phyloP scores from a whole-genome alignment of 2,329 filamentous ascomycete genomes.

The Bipolaris zeicola region DNA sequence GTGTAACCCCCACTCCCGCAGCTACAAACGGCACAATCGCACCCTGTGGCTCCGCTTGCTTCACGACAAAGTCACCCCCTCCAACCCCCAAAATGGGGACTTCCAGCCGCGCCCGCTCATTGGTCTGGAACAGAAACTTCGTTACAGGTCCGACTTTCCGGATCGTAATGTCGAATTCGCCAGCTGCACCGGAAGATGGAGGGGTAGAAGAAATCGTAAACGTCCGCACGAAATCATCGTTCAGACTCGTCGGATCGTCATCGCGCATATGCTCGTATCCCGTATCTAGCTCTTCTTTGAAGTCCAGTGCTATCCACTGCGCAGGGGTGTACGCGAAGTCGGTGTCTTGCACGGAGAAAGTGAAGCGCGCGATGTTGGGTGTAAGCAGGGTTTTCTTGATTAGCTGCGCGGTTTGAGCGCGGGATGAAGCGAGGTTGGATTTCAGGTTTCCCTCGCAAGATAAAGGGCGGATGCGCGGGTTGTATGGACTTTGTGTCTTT shows the following conservation, averaged over 20 bases:
- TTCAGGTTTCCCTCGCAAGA: conserved; percentile 59
- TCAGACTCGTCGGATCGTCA: conserved; percentile 76
- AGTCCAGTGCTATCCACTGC: conserved; percentile 79
- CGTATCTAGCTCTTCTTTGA: conserved; percentile 68
- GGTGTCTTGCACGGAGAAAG: conserved; percentile 55
- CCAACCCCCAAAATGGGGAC: conserved; percentile 75
- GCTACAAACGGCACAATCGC: conserved; percentile 67
- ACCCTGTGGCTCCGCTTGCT: conserved; percentile 29
- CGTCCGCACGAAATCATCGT: conserved; percentile 82
- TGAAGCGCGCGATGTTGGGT: conserved; percentile 70
- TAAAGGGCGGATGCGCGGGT: conserved; percentile 72
- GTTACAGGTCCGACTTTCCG: conserved; percentile 73
- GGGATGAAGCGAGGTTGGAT: conserved; percentile 11
- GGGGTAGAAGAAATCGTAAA: conserved; percentile 74
- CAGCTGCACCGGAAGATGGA: too few species aligned
- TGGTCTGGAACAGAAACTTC: conserved; percentile 64
- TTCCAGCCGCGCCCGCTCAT: conserved; percentile 59
- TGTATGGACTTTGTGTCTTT: conserved; percentile 74
- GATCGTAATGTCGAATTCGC: conserved; percentile 73
- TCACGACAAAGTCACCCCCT: conserved; percentile 66
- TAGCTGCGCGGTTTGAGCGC: conserved; percentile 59
- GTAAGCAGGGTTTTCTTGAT: conserved; percentile 65
- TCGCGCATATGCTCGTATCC: conserved; percentile 87
- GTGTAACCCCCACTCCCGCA: conserved; percentile 83
- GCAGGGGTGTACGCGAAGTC: conserved; percentile 65